Conservation (phyloP, 495 filamentous ascomycete genomes). For the Hypoxylon lienhwacheense region DNA sequence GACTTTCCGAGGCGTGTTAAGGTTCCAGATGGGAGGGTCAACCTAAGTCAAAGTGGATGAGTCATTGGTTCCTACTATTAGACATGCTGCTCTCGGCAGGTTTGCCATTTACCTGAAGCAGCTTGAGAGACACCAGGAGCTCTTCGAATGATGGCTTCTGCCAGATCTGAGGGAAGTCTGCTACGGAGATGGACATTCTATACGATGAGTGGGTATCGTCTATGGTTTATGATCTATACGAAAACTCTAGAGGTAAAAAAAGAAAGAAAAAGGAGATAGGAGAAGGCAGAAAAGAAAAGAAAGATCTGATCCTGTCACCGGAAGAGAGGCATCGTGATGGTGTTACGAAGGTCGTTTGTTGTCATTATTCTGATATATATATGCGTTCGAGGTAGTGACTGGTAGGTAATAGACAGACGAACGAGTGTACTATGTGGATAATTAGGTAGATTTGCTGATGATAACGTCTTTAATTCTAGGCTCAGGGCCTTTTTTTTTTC, state of each 20-base stretch:
- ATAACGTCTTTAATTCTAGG: constrained; percentile 1
- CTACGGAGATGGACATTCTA: constrained; percentile 29
- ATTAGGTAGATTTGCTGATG: too few species aligned
- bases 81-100: not conserved
- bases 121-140: constrained; percentile 43
- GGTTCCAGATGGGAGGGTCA: constrained; percentile 48
- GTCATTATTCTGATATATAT: too few species aligned
- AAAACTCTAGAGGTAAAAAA: not conserved
- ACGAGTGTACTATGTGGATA: too few species aligned
- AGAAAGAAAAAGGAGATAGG: not conserved
- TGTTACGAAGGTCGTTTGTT: constrained; percentile 7
- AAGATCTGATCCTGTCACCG: constrained; percentile 17
- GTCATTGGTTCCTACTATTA: not conserved
- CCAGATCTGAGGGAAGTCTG: constrained; percentile 49
- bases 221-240: too few species aligned
- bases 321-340: constrained; percentile 21
- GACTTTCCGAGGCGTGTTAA: constrained; percentile 30
- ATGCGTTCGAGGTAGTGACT: too few species aligned
- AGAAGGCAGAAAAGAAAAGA: constrained; percentile 3
- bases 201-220: not conserved
- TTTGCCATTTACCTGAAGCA: constrained; percentile 40
- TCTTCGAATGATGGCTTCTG: constrained; percentile 46
- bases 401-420: not conserved
- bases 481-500: not conserved
- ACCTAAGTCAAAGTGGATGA: constrained; percentile 23